Base-by-base conservation (phyloP, 495 filamentous ascomycete genomes). In the Aspergillus diversus region DNA sequence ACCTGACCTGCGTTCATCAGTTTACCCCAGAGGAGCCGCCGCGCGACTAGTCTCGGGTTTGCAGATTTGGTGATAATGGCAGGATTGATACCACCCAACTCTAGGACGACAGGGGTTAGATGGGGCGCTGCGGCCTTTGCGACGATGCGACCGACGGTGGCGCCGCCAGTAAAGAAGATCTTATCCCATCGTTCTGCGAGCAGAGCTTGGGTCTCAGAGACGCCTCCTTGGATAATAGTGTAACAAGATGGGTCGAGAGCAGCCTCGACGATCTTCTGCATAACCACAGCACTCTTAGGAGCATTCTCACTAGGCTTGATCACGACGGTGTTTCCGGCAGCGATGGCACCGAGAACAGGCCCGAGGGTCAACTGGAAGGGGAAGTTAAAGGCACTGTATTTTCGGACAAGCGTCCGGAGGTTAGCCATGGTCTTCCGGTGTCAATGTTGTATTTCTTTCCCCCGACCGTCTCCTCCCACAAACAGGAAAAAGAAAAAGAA, bases 101-200 rank as follows among this genome's bases (percentile, higher is more conserved):
- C 95, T 59, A 97, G 84, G 39, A 86, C 82, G 21, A 96, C 90
- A 0, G 95, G 95, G 5, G 95, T 98, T 57, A 98, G 80, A 43
- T 92, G 89, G 74, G 95, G 91, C 43, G 95, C 94, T 5, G 95
- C 95, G 64, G 95, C 95, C 78, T 92, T 91, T 27, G 92, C 86
- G 66, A 99, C 87, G 75, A 98, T 94, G 51, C 82, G 90, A 55
- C 91, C 95, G 42, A 97, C 93, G 39, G 70, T 78, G 11, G 81
- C 78, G 64, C 84, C 85, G 50, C 95, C 95, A 15, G 95, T 99
- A 80, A 96, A 99, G 80, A 96, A 94, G 67, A 99, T 94, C 83
- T 97, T 97, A 76, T 96, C 93, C 92, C 93, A 99, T 69, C 92
- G 92, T 76, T 93, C 85, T 55, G 92, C 85, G 12, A 99, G 81